Base-by-base conservation (phyloP, 2,329 filamentous ascomycete species). In the Cladophialophora carrionii region DNA sequence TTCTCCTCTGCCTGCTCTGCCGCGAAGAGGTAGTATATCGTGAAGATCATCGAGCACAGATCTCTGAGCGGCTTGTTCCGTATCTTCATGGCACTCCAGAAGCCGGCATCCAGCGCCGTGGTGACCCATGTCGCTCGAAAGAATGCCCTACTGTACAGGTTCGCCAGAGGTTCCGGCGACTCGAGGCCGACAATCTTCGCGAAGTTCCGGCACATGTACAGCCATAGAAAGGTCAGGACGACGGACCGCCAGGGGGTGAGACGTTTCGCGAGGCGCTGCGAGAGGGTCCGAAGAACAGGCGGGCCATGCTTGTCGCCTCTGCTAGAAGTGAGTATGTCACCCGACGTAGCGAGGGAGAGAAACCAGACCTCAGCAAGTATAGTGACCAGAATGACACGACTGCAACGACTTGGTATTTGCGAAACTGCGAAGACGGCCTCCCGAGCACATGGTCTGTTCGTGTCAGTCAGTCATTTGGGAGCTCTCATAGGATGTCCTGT, bases 81-180 rank as follows among this genome's bases (percentile, higher is more conserved):
- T 69, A 99, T 93, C 73, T 88, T 89, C 95, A 99, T 99, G 37
- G 95, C 95, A 0, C 92, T 96, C 95, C 95, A 99, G 77, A 97
- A 99, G 1, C 95, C 95, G 5, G 95, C 95, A 73, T 99, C 95
- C 66, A 99, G 80, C 0, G 92, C 95, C 0, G 95, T 99, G 60
- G 95, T 88, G 17, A 98, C 87, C 95, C 95, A 99, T 75, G 95
- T 99, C 62, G 95, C 95, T 56, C 95, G 89, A 77, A 96, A 99
- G 80, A 96, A 99, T 31, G 90, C 88, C 58, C 91, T 84, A 61
- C 91, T 92, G 80, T 99, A 99, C 76, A 98, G 89, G 74, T 96
- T 96, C 32, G 93, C 90, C 74, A 99, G 84, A 22, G 95, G 95
- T 73, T 99, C 95, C 3, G 95, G 94, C 70, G 90, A 93, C 71